Evolutionary conservation across 371 early-diverging fungal species (phyloP), one percentile per base, ranked within the genome.

Genomic region (Nematocida minor): DNA sequence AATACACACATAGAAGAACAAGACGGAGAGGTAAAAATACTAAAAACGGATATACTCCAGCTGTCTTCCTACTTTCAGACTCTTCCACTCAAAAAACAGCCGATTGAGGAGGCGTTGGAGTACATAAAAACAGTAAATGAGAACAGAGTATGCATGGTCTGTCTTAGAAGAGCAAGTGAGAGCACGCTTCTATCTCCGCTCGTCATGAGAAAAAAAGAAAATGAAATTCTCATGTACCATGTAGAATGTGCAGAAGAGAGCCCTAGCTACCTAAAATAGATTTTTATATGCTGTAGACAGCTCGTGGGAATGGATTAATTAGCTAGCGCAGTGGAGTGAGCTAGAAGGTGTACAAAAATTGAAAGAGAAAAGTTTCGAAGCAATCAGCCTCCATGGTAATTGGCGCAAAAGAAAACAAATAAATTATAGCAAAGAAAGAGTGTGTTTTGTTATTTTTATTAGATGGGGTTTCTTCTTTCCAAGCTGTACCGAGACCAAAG

Each of bases 401-500:
- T n/a, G n/a, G n/a, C n/a, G n/a, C n/a, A n/a, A n/a, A n/a, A n/a
- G 44, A 44, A 44, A 44, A 44, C 11, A 44, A 44, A n/a, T n/a
- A n/a, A n/a, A n/a, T n/a, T n/a, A n/a, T n/a, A n/a, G n/a, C n/a
- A n/a, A n/a, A n/a, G n/a, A n/a, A n/a, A n/a, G n/a, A n/a, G n/a
- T n/a, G n/a, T n/a, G 9, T 9, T n/a, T 42, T 11, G 34, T 54
- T 63, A 38, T 63, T 74, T 74, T 49, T 74, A 9, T n/a, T n/a
- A 9, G 31, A 74, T 74, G 77, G 77, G 77, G 34, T 74, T 74
- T 74, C 44, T 74, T 11, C 22, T 74, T 4, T 74, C 77, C n/a
- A 74, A 48, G 53, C 40, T 74, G 22, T 74, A 74, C 51, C 48
- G 41, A 64, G 66, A 53, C 11, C 25, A 20, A 25, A 0, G 51